Conservation (phyloP, 2,329 filamentous ascomycete genomes). For the Teratosphaeria nubilosa region DNA sequence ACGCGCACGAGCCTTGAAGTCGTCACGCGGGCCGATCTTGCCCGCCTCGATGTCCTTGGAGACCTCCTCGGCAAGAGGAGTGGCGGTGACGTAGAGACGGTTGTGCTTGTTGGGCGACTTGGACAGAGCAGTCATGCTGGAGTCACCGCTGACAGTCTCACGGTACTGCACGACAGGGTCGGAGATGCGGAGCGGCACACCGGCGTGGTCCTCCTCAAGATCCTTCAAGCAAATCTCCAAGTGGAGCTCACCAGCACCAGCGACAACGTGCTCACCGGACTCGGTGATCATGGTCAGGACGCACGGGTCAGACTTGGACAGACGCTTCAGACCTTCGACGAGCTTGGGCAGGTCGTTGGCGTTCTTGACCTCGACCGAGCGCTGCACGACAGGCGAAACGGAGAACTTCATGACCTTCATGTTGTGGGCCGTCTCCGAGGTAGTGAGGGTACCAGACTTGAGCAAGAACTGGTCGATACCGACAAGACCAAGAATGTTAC, state of each 20-base stretch:
- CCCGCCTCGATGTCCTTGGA: conserved; percentile 80
- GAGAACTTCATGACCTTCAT: conserved; percentile 99
- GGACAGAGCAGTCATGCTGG: conserved; percentile 91
- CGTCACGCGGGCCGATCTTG: conserved; percentile 90
- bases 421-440: conserved; percentile 96
- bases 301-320: conserved; percentile 99
- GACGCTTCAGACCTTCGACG: conserved; percentile 99
- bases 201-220: conserved; percentile 98
- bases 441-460: conserved; percentile 99
- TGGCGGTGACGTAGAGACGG: conserved; percentile 92
- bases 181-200: conserved; percentile 94
- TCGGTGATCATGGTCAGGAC: conserved; percentile 81
- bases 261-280: conserved; percentile 97
- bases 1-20: conserved; percentile 98
- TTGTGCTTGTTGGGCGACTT: conserved; percentile 99
- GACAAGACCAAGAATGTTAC: conserved; percentile 99
- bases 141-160: conserved; percentile 79
- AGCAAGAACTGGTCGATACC: conserved; percentile 99
- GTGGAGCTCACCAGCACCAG: conserved; percentile 97
- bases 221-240: conserved; percentile 99
- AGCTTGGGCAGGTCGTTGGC: conserved; percentile 99
- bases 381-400: conserved; percentile 95
- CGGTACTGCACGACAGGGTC: conserved; percentile 98
- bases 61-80: conserved; percentile 87
- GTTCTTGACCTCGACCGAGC: conserved; percentile 99